Evolutionary conservation across 495 filamentous ascomycete species (phyloP).

Genomic region (Talaromyces borbonicus): DNA sequence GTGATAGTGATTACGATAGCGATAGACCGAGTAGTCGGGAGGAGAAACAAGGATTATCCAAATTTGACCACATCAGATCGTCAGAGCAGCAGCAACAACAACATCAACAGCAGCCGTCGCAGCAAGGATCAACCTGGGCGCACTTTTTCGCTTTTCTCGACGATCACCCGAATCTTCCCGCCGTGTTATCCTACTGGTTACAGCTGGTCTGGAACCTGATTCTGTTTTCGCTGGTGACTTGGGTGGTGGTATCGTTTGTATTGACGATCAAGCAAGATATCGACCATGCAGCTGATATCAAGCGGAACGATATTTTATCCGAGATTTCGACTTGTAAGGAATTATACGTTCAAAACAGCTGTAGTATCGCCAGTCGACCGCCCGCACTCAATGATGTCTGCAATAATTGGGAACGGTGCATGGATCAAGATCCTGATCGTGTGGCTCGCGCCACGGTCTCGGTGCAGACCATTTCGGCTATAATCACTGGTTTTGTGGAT

Average conservation of each 20-base stretch:
- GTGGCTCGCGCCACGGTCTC: slow-evolving; percentile 58
- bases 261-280: slow-evolving; percentile 68
- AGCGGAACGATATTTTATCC: slow-evolving; percentile 50
- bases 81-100: slow-evolving; percentile 9
- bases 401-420: slow-evolving; percentile 73
- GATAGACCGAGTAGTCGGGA: slow-evolving; percentile 44
- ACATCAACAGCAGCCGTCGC: slow-evolving; percentile 9
- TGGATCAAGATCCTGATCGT: slow-evolving; percentile 60
- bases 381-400: slow-evolving; percentile 69
- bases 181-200: slow-evolving; percentile 75
- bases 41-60: slow-evolving; percentile 16
- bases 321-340: slow-evolving; percentile 63
- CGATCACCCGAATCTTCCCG: slow-evolving; percentile 74
- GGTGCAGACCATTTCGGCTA: slow-evolving; percentile 73
- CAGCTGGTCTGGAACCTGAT: slow-evolving; percentile 72
- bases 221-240: slow-evolving; percentile 55
- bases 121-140: slow-evolving; percentile 34
- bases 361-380: slow-evolving; percentile 47
- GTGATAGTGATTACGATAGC: slow-evolving; percentile 49
- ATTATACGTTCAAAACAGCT: slow-evolving; percentile 64
- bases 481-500: slow-evolving; percentile 63
- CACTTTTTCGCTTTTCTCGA: slow-evolving; percentile 59
- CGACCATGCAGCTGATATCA: slow-evolving; percentile 53
- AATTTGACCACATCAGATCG: slow-evolving; percentile 7
- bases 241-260: slow-evolving; percentile 60